Evolutionary conservation across 2,329 filamentous ascomycete species (phyloP), one percentile per base, ranked within the genome.

Genomic region (Xylariaceae sp.): DNA sequence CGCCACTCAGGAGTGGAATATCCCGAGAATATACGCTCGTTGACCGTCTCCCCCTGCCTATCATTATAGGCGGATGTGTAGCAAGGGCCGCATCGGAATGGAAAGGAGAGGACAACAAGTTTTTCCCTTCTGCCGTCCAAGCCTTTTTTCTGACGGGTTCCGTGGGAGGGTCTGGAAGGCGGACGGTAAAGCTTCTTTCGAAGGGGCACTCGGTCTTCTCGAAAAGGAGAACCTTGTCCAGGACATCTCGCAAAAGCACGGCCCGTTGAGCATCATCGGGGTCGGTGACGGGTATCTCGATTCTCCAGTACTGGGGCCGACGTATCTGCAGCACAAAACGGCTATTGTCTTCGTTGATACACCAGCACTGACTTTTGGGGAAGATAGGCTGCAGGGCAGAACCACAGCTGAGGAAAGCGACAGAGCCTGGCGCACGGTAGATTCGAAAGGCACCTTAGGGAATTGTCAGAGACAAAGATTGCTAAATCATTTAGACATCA

Each of bases 301-400:
- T 94, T 60, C 91, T 85, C 80, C 94, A 96, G 70, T 94, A 96
- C 43, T 87, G 86, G 32, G 91, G 86, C 44, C 86, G 83, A 27
- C 90, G 80, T 60, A 95, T 89, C 61, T 91, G 87, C 56, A 96
- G 74, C n/a, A 95, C 87, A 63, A 95, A 96, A 63, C 86, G 81
- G 70, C 77, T 90, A 41, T 87, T 87, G 53, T 85, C 80, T 54
- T 89, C 87, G 69, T 95, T 89, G 34, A 96, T 87, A 69, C 88
- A 95, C 91, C 91, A 96, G 68, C 88, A 95, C 71, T 96, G 91
- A 55, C 90, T 95, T 69, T 89, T 89, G 29, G 89, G 89, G 50
- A 96, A 74, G 59, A 96, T 94, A 8, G 91, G 88, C 65, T 94
- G 89, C 19, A 96, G 79, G 12, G 91, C 86, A 53, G 83, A 84